phyloP scores from a whole-genome alignment of 441 rosid genomes.

The Corymbia calophylla region DNA sequence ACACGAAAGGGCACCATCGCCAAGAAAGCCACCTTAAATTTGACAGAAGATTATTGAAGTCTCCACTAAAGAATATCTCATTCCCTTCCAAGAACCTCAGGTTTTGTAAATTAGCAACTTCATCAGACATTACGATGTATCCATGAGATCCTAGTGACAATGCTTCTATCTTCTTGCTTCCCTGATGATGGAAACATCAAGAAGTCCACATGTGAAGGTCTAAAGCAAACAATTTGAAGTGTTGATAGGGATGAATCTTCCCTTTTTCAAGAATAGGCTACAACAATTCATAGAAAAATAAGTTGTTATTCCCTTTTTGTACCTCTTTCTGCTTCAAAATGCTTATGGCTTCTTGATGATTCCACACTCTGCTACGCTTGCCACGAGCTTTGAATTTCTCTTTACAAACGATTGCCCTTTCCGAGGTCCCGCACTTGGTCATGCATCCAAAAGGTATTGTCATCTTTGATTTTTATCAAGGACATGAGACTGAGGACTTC shows the following conservation, averaged over 20 bases:
- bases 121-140: rapidly evolving
- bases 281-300: not conserved
- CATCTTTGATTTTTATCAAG: not conserved
- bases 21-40: not conserved
- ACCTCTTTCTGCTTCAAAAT: not conserved
- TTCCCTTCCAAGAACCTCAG: not conserved
- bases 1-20: rapidly evolving
- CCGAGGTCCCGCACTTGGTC: not conserved
- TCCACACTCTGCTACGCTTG: not conserved
- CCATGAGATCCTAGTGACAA: not conserved
- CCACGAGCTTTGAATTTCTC: not conserved
- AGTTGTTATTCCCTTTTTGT: not conserved
- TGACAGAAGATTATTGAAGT: not conserved
- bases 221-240: not conserved
- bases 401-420: not conserved
- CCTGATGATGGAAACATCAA: not conserved
- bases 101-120: not conserved
- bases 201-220: not conserved
- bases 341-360: rapidly evolving
- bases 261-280: not conserved
- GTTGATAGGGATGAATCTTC: no score
- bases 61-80: not conserved
- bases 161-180: not conserved
- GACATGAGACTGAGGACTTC: not conserved
- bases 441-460: not conserved